A percentile compares a stretch with the other conserved stretches of the same genome.
Conservation (phyloP, 176 grass and related monocot genomes). For the Avena sativa region DNA sequence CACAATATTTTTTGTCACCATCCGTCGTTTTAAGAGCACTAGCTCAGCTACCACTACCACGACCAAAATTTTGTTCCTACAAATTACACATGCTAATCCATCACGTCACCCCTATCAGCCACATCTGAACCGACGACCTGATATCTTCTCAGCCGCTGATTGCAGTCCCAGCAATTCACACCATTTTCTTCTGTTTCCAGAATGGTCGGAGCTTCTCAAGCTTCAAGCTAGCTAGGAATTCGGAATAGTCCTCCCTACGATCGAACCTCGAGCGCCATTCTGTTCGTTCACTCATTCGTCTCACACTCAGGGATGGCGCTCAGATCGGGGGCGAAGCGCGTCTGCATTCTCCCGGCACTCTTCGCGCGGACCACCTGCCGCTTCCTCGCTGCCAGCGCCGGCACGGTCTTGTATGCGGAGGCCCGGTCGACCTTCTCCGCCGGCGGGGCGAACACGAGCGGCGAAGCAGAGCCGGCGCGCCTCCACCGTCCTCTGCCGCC, state of each 20-base stretch:
- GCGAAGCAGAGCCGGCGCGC: slow-evolving; percentile 27
- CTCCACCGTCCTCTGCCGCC: background rate
- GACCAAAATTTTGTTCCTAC: background rate
- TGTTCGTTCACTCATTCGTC: slow-evolving; percentile 16
- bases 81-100: background rate
- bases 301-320: slow-evolving; percentile 61
- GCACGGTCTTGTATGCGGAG: background rate
- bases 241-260: background rate
- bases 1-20: too few relatives aligned
- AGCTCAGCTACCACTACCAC: background rate
- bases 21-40: background rate
- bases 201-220: too few relatives aligned
- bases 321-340: slow-evolving; percentile 53
- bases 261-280: background rate
- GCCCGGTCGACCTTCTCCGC: background rate
- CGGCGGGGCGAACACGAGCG: slow-evolving; percentile 49
- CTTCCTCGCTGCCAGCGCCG: background rate
- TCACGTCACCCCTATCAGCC: background rate
- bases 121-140: background rate
- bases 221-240: too few relatives aligned
- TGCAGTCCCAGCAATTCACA: too few relatives aligned
- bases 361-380: slow-evolving; percentile 4
- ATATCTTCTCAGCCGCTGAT: background rate
- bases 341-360: background rate
- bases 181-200: too few relatives aligned